Evolutionary conservation across 2,329 filamentous ascomycete genomes (phyloP).

Genomic region (Aspergillus sp.): DNA sequence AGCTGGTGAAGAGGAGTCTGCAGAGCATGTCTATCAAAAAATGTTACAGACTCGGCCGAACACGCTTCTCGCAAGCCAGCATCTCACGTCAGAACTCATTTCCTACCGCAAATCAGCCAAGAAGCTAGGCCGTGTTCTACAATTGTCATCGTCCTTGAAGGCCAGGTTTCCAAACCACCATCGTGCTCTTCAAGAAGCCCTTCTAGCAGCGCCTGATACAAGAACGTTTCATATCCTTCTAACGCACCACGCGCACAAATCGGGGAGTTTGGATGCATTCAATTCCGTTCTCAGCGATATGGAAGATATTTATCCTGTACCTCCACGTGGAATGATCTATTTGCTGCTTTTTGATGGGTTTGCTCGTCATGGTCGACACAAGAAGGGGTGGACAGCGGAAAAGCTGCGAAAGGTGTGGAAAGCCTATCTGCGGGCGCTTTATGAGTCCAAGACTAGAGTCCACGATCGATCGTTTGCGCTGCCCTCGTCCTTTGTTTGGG

Average conservation of each 20-base stretch:
- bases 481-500: constrained; percentile 24
- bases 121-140: constrained; percentile 52
- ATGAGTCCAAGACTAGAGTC: constrained; percentile 34
- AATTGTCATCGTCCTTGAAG: constrained; percentile 44
- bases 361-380: constrained; percentile 64
- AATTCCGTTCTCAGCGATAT: constrained; percentile 77
- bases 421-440: constrained; percentile 56
- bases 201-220: constrained; percentile 70
- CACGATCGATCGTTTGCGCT: constrained; percentile 19
- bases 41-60: constrained; percentile 69
- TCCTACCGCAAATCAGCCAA: constrained; percentile 36
- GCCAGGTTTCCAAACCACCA: constrained; percentile 54
- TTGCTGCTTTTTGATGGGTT: constrained; percentile 83
- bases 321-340: constrained; percentile 74
- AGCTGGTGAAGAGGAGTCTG: constrained; percentile 72
- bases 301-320: constrained; percentile 63
- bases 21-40: constrained; percentile 75
- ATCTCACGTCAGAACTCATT: constrained; percentile 35
- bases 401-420: constrained; percentile 69
- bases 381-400: constrained; percentile 70
- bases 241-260: constrained; percentile 66
- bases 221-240: constrained; percentile 79
- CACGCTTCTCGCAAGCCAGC: constrained; percentile 20
- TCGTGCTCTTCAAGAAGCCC: constrained; percentile 63
- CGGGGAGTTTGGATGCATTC: constrained; percentile 72